A percentile compares a stretch with the other conserved stretches of the same genome.
phyloP scores from a whole-genome alignment of 352 stramenopile species.

The Globisporangium nunn region DNA sequence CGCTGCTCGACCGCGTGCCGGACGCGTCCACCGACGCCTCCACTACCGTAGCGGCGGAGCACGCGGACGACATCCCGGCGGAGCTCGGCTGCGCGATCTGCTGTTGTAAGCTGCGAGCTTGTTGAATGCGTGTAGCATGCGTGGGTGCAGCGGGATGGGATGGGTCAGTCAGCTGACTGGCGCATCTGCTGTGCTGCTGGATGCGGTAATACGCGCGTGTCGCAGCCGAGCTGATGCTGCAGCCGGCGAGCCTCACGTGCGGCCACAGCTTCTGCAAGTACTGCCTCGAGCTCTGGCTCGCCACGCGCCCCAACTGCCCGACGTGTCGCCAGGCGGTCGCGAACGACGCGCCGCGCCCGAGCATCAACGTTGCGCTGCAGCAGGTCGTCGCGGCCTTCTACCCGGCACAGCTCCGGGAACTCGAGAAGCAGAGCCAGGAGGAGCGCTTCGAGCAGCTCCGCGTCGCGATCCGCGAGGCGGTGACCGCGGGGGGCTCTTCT shows the following conservation, averaged over 20 bases:
- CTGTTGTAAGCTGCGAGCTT: conserved; percentile 20
- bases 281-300: conserved; percentile 36
- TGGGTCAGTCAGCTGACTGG: background rate
- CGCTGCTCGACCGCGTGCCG: conserved; percentile 3
- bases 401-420: conserved; percentile 19
- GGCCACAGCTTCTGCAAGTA: conserved; percentile 43
- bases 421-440: conserved; percentile 21
- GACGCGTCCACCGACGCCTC: background rate
- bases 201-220: background rate
- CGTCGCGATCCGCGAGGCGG: conserved; percentile 18
- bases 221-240: conserved; percentile 37
- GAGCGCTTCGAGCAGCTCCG: conserved; percentile 24
- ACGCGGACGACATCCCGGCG: conserved; percentile 16
- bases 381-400: conserved; percentile 25
- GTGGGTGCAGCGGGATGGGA: background rate
- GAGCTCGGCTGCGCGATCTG: conserved; percentile 32
- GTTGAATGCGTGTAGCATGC: background rate
- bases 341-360: conserved; percentile 1
- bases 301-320: conserved; percentile 27
- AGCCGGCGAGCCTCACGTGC: conserved; percentile 30
- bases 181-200: background rate
- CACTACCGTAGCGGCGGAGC: too few species aligned
- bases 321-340: conserved; percentile 22
- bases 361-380: conserved; percentile 30
- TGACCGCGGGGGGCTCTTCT: conserved; percentile 14